Base-by-base conservation (phyloP, 2,329 filamentous ascomycete species). In the Trichoderma hamatum region DNA sequence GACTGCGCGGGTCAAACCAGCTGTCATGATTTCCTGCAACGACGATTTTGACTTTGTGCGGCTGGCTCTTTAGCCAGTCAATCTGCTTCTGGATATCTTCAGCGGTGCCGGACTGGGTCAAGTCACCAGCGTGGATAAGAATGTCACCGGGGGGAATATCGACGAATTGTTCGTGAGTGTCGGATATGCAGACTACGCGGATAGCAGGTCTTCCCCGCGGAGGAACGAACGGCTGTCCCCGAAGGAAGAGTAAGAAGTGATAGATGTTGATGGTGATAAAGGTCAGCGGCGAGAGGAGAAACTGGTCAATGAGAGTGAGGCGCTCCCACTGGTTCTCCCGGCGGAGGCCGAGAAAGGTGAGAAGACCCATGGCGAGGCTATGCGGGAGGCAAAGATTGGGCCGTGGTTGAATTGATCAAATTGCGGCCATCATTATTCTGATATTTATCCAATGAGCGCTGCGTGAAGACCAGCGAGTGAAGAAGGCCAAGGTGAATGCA, bases 1-100 rank as follows among this genome's bases (percentile, higher is more conserved):
- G 85, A 16, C 88, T 89, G 39, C 84, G 83, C 28, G 86, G 83
- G 78, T 97, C 95, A 71, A 97, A 91, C 82, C 89, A 96, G 74
- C 88, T 90, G 76, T 97, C 95, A 78, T 97, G 95, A 77, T 97
- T 97, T 1, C 95, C 95, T 36, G 89, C 88, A 36, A 98, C 89
- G 43, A 94, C 86, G 28, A 97, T 84, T 79, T 97, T 97, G 78
- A 96, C 86, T 43, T 82, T 81, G 76, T 97, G 93, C 0, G 92
- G 92, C 9, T 94, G 85, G 3, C 83, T 82, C 58, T 84, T 86
- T 14, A 97, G 84, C 93, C 93, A 97, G 82, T 97, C 88, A 54
- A 97, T 84, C 74, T 96, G 91, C n/a, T 82, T 83, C 81, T 97
- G 93, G 68, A 98, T 89, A 71, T 93, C 90, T 14, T 83, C 82